Conservation (phyloP, 164 flowering plant genomes). For the Stephania cephalantha region DNA sequence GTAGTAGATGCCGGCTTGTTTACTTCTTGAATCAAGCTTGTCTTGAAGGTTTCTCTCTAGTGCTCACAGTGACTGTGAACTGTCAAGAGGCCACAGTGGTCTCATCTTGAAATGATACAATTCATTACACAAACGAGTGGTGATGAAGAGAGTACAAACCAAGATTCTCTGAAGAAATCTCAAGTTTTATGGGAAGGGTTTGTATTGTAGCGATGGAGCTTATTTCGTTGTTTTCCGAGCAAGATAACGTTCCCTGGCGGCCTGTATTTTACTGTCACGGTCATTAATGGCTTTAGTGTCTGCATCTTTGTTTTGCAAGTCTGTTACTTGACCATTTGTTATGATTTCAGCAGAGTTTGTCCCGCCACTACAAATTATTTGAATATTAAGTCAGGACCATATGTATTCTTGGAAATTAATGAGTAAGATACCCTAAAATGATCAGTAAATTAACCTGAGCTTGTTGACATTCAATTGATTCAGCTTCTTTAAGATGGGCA, state of each 20-base stretch:
- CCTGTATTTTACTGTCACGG: slow-evolving; percentile 50
- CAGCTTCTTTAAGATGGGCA: slow-evolving; percentile 58
- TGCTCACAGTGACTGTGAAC: not conserved
- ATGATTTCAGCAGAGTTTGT: slow-evolving; percentile 17
- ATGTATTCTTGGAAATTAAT: not conserved
- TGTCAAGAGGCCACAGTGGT: not conserved
- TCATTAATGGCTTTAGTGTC: slow-evolving; percentile 30
- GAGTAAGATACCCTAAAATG: not conserved
- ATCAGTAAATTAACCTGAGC: slow-evolving; percentile 44
- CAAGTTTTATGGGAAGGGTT: not conserved
- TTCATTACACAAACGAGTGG: not conserved
- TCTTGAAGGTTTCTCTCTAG: not conserved
- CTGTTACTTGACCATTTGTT: slow-evolving; percentile 21
- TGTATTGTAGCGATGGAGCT: not conserved
- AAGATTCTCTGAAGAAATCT: not conserved
- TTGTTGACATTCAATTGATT: slow-evolving; percentile 56
- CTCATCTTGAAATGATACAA: not conserved
- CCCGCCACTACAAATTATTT: slow-evolving; percentile 41
- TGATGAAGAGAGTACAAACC: not conserved
- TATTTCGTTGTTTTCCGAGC: slow-evolving; percentile 41
- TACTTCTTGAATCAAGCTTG: not conserved
- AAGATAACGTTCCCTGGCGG: slow-evolving; percentile 53
- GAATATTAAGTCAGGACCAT: not conserved
- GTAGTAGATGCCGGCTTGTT: not conserved
- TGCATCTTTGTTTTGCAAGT: slow-evolving; percentile 27